Conservation (phyloP, 2,329 filamentous ascomycete genomes). For the Arthrobotrys entomopaga region DNA sequence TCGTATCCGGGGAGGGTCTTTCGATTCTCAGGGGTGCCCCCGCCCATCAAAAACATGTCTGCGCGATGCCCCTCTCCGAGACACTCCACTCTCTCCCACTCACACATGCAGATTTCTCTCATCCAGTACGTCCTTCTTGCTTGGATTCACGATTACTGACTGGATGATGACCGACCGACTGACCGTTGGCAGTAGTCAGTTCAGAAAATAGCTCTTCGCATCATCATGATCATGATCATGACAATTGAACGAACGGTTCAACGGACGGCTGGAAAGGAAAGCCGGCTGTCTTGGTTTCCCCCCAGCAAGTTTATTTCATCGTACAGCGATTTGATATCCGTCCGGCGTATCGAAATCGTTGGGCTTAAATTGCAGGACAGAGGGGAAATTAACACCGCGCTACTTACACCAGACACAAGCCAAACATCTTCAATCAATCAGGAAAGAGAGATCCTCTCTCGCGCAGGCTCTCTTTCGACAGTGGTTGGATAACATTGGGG, state of each 20-base stretch:
- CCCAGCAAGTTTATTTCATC: not conserved
- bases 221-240: conserved; percentile 12
- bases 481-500: not conserved
- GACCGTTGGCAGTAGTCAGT: no score
- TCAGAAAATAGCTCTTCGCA: not conserved
- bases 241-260: not conserved
- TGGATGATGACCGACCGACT: no score
- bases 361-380: conserved; percentile 53
- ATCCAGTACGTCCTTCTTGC: not conserved
- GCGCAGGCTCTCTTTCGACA: not conserved
- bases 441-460: conserved; percentile 19
- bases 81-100: conserved; percentile 1
- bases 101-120: conserved; percentile 2
- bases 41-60: conserved; percentile 51
- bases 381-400: conserved; percentile 53
- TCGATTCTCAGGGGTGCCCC: conserved; percentile 20
- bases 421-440: conserved; percentile 36
- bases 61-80: conserved; percentile 26
- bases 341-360: conserved; percentile 33
- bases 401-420: conserved; percentile 33
- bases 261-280: conserved; percentile 11
- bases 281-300: conserved; percentile 12
- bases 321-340: conserved; percentile 31
- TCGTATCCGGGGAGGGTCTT: conserved; percentile 17
- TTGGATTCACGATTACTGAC: not conserved